phyloP scores from a whole-genome alignment of 345 rosid genomes.

The Cardamine chenopodiifolia region DNA sequence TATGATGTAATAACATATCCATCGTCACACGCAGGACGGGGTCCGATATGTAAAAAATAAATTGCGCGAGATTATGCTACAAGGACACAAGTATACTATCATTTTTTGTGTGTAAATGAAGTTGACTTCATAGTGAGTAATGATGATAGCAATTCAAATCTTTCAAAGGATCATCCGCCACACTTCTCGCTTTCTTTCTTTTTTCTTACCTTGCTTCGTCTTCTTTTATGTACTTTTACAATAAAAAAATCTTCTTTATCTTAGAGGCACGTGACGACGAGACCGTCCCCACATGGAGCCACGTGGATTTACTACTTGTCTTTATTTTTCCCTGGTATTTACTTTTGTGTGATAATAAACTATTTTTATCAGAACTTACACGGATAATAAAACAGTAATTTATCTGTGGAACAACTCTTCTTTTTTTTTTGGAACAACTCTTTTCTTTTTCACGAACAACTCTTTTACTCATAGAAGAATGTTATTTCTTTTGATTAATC shows the following conservation, averaged over 20 bases:
- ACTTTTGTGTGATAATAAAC: background rate
- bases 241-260: background rate
- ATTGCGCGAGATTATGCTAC: background rate
- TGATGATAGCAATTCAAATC: background rate
- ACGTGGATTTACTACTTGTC: constrained; percentile 33
- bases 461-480: background rate
- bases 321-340: background rate
- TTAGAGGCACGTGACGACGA: constrained; percentile 36
- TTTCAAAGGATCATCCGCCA: constrained; percentile 9
- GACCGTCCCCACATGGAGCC: constrained; percentile 37
- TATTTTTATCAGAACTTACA: constrained; percentile 9
- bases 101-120: background rate
- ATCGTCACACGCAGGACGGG: background rate
- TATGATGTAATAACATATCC: background rate
- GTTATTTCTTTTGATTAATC: background rate
- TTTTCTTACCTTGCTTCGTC: constrained; percentile 9
- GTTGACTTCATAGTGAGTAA: constrained; percentile 13
- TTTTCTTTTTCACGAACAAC: background rate
- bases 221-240: constrained; percentile 5
- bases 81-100: background rate
- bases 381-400: constrained; percentile 25
- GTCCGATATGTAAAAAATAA: background rate
- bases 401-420: background rate
- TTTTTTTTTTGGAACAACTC: background rate
- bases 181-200: background rate